phyloP scores from a whole-genome alignment of 768 basidiomycete species.

The Suillus tomentosus region DNA sequence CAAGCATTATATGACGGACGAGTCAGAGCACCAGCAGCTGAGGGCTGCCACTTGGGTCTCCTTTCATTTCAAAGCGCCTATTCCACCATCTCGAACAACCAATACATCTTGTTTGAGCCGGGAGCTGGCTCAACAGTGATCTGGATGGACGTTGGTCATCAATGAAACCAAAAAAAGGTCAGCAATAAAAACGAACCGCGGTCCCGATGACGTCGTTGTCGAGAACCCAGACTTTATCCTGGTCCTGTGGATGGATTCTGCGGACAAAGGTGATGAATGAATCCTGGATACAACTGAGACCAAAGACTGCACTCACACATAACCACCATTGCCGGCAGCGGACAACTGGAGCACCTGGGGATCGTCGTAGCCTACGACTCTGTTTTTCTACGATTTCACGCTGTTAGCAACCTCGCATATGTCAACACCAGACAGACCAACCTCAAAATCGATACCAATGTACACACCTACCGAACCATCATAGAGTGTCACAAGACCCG shows the following conservation, averaged over 20 bases:
- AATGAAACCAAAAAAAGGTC: neutral
- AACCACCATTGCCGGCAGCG: neutral
- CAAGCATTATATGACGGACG: neutral
- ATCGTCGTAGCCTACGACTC: neutral
- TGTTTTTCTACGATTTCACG: neutral
- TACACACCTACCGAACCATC: neutral
- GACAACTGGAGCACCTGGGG: neutral
- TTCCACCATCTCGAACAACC: neutral
- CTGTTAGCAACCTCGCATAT: neutral
- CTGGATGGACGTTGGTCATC: neutral
- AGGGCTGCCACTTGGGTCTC: no score
- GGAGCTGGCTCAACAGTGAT: neutral
- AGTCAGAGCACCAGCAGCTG: neutral
- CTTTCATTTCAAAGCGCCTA: neutral
- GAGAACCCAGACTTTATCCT: neutral
- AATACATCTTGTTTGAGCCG: neutral
- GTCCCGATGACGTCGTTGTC: neutral
- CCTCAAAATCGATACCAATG: rapidly evolving
- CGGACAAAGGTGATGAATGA: neutral
- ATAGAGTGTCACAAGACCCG: neutral
- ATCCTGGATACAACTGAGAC: neutral
- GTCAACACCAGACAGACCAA: neutral
- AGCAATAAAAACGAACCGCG: neutral
- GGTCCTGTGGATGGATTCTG: neutral
- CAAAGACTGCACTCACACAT: neutral